A percentile compares a stretch with the other conserved stretches of the same genome.
phyloP scores from a whole-genome alignment of 176 grass and related monocot genomes.

The Carex kokanica region DNA sequence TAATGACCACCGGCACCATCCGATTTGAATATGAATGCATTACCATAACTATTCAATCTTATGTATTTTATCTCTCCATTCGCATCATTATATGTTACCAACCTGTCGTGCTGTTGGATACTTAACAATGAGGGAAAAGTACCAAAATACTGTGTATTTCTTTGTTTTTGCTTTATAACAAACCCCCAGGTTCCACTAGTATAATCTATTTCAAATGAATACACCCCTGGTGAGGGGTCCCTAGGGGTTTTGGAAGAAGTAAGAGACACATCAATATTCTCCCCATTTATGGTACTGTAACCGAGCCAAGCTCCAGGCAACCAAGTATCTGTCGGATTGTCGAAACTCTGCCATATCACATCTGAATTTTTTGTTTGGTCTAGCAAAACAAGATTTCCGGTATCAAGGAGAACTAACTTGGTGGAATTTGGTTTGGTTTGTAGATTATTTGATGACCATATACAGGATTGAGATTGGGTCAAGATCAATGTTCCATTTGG shows the following conservation, averaged over 20 bases:
- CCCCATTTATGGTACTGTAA: neutral
- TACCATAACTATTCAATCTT: neutral
- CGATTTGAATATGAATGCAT: neutral
- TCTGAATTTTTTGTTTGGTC: neutral
- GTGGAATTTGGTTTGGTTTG: neutral
- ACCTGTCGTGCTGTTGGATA: neutral
- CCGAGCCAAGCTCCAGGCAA: conserved; percentile 37
- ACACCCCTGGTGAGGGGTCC: neutral
- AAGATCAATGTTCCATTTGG: conserved; percentile 23
- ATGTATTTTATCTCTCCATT: neutral
- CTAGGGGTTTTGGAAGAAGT: neutral
- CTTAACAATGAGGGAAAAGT: neutral
- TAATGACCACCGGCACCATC: neutral
- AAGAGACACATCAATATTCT: conserved; percentile 4
- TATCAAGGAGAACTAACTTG: conserved; percentile 23
- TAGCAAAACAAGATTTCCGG: conserved; percentile 35
- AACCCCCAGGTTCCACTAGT: neutral
- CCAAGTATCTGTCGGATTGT: conserved; percentile 33
- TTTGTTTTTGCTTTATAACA: neutral
- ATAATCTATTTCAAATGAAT: conserved; percentile 14
- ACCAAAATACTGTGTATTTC: neutral
- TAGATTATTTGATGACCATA: conserved; percentile 27
- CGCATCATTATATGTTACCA: neutral
- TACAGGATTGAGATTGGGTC: conserved; percentile 2
- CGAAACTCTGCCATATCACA: conserved; percentile 42